Evolutionary conservation across 495 filamentous ascomycete genomes (phyloP).

Genomic region (Cetradonia linearis): DNA sequence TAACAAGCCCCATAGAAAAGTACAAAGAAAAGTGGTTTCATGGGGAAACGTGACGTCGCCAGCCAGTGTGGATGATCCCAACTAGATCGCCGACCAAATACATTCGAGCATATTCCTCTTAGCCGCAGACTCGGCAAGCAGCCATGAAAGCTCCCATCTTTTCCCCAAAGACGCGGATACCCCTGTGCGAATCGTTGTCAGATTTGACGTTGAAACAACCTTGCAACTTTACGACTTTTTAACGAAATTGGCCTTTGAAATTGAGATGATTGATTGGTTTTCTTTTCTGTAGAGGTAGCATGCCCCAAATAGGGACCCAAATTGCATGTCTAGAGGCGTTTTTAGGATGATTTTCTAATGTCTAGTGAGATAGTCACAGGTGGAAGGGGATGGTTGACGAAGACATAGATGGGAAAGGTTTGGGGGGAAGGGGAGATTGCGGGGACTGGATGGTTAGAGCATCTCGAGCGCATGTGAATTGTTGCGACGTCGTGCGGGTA

Average conservation of each 20-base stretch:
- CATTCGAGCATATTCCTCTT: not conserved
- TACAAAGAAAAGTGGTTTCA: not conserved
- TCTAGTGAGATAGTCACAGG: not conserved
- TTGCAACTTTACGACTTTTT: constrained; percentile 2
- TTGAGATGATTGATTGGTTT: not conserved
- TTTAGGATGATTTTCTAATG: not conserved
- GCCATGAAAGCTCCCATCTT: not conserved
- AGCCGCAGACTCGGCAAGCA: not conserved
- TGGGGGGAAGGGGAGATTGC: too few species aligned
- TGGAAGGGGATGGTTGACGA: not conserved
- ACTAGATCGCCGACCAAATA: not conserved
- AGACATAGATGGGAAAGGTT: not conserved
- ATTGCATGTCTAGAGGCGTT: constrained; percentile 10
- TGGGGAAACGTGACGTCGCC: not conserved
- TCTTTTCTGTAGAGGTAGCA: not conserved
- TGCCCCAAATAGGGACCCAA: not conserved
- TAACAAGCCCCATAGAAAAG: not conserved
- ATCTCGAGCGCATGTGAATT: not conserved
- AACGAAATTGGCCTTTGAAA: constrained; percentile 1
- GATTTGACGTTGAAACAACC: not conserved
- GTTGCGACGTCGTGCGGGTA: too few species aligned
- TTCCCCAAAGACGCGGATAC: constrained; percentile 8
- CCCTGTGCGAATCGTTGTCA: constrained; percentile 5
- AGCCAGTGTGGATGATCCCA: not conserved
- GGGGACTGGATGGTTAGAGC: not conserved